Base-by-base conservation (phyloP, 164 flowering plant genomes). In the Magnolia officinalis region DNA sequence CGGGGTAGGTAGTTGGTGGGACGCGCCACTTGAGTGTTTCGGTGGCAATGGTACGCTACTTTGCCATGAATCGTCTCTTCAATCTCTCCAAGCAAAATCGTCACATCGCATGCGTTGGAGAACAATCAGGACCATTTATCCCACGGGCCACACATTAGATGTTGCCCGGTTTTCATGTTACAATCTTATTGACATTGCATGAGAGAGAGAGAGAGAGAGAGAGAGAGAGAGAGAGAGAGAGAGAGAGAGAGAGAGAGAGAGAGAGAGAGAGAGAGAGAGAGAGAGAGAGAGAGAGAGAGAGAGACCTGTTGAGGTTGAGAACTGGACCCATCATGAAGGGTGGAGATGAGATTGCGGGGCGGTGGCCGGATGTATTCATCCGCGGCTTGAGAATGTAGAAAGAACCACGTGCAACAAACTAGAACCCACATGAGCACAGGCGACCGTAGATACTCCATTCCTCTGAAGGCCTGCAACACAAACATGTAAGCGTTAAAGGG, bases 221-320 rank as follows among this genome's bases (percentile, higher is more conserved):
- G 51, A 64, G 73, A 72, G 71, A 69, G 72, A 72, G 74, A 79
- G 75, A 77, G 73, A 71, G 65, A 50, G 29, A 88, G 21, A 29
- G 49, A 67, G 76, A 31, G 76, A 10, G 74, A 72, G 63, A 70
- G 71, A 71, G 76, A 67, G 51, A 64, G 73, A 72, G 71, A 69
- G 72, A 72, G 74, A 79, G 75, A 77, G 73, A 71, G 65, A 50
- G 21, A 29, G 49, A 67, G 76, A 31, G 76, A 10, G 74, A 72
- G 63, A 70, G 71, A 71, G 76, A 67, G 51, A 64, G 73, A 72
- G 71, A 69, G 72, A 72, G 74, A 79, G 75, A 77, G 73, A 72
- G 65, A 50, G 29, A 88, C 91, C 89, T 89, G 92, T 78, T 89
- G 88, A 14, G 92, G 92, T 18, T 84, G 87, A 8, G 87, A 80